These are phyloP conservation scores for Alternaria infectoria DNA, from an alignment of 2,329 filamentous ascomycete genomes.

Conservation along the genomic window DNA sequence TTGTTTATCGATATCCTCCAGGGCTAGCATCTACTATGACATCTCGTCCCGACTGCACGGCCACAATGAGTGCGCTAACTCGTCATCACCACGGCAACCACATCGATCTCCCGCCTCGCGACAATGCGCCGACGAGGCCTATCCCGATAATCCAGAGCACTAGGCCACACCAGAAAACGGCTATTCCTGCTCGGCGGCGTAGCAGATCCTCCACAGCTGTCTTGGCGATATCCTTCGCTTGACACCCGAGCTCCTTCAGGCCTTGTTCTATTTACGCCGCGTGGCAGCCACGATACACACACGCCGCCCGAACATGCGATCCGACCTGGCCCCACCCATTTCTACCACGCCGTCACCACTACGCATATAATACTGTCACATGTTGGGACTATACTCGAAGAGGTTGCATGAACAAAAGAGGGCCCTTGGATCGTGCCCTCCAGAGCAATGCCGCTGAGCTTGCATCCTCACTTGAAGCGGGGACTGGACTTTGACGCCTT, in stretches of 20 bases:
- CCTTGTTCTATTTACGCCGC: not conserved
- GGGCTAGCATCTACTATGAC: conserved; percentile 20
- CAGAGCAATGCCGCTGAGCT: conserved; percentile 21
- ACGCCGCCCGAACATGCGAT: conserved; percentile 13
- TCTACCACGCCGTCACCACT: not conserved
- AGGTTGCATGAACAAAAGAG: not conserved
- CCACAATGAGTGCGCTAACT: conserved; percentile 8
- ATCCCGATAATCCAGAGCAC: not conserved
- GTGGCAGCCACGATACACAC: conserved; percentile 6
- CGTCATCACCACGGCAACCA: conserved; percentile 10
- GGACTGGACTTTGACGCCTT: conserved; percentile 32
- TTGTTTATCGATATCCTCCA: conserved; percentile 31
- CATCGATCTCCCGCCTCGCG: conserved; percentile 1
- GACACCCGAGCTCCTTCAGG: not conserved
- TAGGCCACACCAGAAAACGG: not conserved
- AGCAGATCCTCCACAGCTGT: conserved; percentile 8
- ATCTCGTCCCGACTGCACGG: conserved; percentile 11
- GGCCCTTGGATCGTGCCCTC: not conserved
- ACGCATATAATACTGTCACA: not conserved
- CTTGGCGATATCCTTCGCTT: not conserved
- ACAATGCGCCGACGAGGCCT: not conserved
- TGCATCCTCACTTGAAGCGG: conserved; percentile 34
- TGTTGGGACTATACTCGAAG: not conserved
- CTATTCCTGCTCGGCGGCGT: conserved; percentile 3
- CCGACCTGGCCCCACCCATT: conserved; percentile 9